Base-by-base conservation (phyloP, 495 filamentous ascomycete genomes). In the Hyaloscypha hepaticicola region DNA sequence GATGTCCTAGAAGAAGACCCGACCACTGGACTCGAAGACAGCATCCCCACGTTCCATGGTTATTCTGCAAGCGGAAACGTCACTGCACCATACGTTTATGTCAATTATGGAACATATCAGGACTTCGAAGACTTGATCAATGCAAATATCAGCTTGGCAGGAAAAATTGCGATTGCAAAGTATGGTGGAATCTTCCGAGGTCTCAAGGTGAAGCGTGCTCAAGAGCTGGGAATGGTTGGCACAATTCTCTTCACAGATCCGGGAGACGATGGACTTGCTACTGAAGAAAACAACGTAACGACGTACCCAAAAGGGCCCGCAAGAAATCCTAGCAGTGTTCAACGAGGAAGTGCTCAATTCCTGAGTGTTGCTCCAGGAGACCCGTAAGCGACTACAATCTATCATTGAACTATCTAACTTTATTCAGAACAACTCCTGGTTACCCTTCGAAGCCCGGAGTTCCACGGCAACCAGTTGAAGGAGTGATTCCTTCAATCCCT, bases 31-130 rank as follows among this genome's bases (percentile, higher is more conserved):
- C 74, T 92, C 27, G 74, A 83, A 16, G 82, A 95, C 65, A 83
- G 93, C 29, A 84, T 99, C 50, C 93, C 96, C 4, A 95, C 90
- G 3, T 99, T 99, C 77, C 93, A 99, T 75, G 95, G 95, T 27
- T 98, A 97, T 73, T 96, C 91, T 8, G 92, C 92, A 5, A 90
- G 79, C 58, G 95, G 95, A 5, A 96, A 97, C 71, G 94, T 94
- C 59, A 95, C 93, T 0, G 93, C 88, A 16, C 74, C 80, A 22
- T 77, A 83, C 48, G 90, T 96, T 27, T 96, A 88, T 74, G 91
- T 88, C 67, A 97, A 97, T 74, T 96, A 94, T 66, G 93, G 93
- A 50, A 92, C 89, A 1, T 93, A 86, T 70, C 74, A 80, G 60
- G 94, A 98, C 69, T 99, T 87, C 64, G 88, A 96, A 66, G 93